Base-by-base conservation (phyloP, 2,329 filamentous ascomycete species). In the Dothidotthia symphoricarpi region DNA sequence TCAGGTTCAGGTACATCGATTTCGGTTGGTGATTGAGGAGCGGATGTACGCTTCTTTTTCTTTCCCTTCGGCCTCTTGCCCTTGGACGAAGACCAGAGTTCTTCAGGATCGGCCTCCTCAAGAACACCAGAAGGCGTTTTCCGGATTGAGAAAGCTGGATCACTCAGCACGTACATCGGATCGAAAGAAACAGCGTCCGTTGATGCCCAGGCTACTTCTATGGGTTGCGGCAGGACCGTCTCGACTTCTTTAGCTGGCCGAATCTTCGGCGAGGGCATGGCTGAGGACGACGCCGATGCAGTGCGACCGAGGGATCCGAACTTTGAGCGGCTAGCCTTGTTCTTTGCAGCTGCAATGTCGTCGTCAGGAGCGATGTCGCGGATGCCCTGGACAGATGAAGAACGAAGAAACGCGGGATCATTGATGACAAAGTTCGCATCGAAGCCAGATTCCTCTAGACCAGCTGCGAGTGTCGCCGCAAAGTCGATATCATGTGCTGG, bases 11-110 rank as follows among this genome's bases (percentile, higher is more conserved):
- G n/a, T 15, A 19, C 36, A 22, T 32, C 35, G 25, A 6, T 25
- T n/a, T 46, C 52, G 2, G 41, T 26, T 8, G 31, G 48, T 6
- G 35, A 44, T 2, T 41, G 42, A 22, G 43, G 32, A 3, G 43
- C 28, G 24, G 47, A 47, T 4, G 39, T 34, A 14, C 55, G 56
- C 36, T 55, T 59, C 19, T 22, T n/a, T 55, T 73, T 71, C 57
- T 73, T 74, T 13, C 64, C 61, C 47, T 72, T 74, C 7, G 60
- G 56, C 44, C 73, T 73, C 61, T 71, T 75, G 24, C 55, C 58
- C 54, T 72, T 74, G 27, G 66, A 63, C 31, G 64, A 59, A 3
- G 54, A 43, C 24, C 53, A 63, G 6, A 66, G 48, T 31, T 65
- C 63, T 19, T 62, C 61, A n/a, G 59, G 61, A 44, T 67, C 62